Evolutionary conservation across 441 rosid genomes (phyloP), one percentile per base, ranked within the genome.

Genomic region (Kokia cookei): DNA sequence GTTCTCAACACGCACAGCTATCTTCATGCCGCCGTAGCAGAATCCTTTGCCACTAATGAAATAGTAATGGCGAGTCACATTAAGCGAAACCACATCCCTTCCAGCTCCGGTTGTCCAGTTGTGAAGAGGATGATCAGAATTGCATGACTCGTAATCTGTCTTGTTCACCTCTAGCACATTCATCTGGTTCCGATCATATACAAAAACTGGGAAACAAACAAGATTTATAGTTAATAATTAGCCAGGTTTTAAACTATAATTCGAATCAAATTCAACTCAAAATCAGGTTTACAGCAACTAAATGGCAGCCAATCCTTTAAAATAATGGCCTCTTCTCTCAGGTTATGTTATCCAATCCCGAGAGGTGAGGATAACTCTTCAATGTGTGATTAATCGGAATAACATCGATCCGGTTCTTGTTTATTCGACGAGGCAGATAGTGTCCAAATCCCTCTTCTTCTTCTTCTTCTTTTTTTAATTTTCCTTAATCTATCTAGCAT

Each of bases 71-170:
- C 92, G 86, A 3, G 96, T 95, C 71, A 75, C 93, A 13, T 95
- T 95, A 71, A 95, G 88, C 2, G 90, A 95, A 82, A 91, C 95
- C 7, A 91, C 86, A 40, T 95, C 99, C 69, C 99, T 87, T 75
- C 99, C 98, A 0, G 89, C 93, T 71, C 99, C 97, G 11, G 69
- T 85, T 11, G 92, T 95, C 96, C 93, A 95, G 61, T 90, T 93
- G 51, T 86, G 86, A 35, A 90, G 86, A 12, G 90, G 90, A 72
- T 91, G 87, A 40, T 89, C 89, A 0, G 93, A 60, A 55, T 84
- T 91, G 87, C 99, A 95, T 1, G 70, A 69, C 84, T 84, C 83
- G 29, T 93, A 95, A 72, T 86, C 84, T 0, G 95, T 91, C 74
- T 90, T 73, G 85, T 93, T 95, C 84, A 95, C 99, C 83, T 93